Evolutionary conservation across 2,329 filamentous ascomycete species (phyloP).

Genomic region (Colletotrichum australisinense): DNA sequence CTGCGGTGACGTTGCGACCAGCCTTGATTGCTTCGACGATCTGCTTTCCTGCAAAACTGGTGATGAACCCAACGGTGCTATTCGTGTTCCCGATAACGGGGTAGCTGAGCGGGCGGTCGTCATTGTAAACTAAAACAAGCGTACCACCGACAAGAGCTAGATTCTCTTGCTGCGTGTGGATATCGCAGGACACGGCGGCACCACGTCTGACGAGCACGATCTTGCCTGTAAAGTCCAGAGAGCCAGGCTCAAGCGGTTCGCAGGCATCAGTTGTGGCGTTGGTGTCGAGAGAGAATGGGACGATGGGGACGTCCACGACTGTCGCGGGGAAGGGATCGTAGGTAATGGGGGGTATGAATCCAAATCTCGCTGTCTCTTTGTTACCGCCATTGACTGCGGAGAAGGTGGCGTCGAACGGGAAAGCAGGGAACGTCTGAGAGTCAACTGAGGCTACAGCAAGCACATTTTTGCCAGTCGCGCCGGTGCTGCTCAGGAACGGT

Average conservation of each 20-base stretch:
- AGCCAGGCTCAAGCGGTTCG: background rate
- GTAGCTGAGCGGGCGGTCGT: background rate
- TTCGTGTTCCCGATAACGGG: background rate
- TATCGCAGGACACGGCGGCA: background rate
- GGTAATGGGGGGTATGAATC: background rate
- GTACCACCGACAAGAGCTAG: background rate
- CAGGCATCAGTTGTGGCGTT: background rate
- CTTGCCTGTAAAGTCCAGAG: background rate
- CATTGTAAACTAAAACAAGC: background rate
- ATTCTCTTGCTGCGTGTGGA: background rate
- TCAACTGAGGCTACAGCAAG: conserved; percentile 56
- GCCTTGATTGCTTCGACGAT: background rate
- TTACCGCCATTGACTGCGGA: background rate
- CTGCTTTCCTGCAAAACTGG: background rate
- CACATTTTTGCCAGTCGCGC: conserved; percentile 54
- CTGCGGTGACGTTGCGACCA: background rate
- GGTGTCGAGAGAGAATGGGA: background rate
- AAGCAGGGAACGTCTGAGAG: background rate
- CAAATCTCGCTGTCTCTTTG: background rate
- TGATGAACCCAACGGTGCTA: background rate
- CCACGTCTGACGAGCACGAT: background rate
- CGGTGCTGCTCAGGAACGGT: conserved; percentile 57
- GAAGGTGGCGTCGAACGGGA: background rate
- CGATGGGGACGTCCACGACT: background rate
- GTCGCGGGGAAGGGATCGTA: background rate